A percentile compares a stretch with the other conserved stretches of the same genome.
Evolutionary conservation across 257 asterid genomes (phyloP).

Genomic region (Salvia miltiorrhiza): DNA sequence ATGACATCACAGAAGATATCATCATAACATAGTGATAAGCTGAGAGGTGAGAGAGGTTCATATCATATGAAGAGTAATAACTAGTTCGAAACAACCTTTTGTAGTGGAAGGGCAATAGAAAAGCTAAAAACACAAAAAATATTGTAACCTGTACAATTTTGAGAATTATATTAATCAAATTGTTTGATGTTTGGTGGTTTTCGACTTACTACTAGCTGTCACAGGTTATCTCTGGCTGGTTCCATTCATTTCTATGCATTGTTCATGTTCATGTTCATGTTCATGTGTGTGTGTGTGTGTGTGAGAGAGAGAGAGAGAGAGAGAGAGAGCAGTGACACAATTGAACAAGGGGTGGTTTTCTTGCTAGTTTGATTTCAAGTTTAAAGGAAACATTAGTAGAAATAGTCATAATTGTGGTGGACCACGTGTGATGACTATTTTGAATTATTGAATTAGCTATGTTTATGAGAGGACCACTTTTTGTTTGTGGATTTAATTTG

Average conservation of each 20-base stretch:
- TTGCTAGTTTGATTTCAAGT: not conserved
- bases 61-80: slow-evolving; percentile 25
- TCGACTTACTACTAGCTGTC: not conserved
- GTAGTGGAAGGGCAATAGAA: slow-evolving; percentile 18
- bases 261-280: not conserved
- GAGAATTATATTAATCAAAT: slow-evolving; percentile 11
- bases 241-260: not conserved
- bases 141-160: slow-evolving; percentile 26
- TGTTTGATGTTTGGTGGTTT: slow-evolving; percentile 4
- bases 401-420: slow-evolving; percentile 24
- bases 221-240: not conserved
- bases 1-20: slow-evolving; percentile 25
- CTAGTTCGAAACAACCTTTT: slow-evolving; percentile 17
- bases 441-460: slow-evolving; percentile 30
- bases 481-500: not conserved
- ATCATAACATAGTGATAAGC: slow-evolving; percentile 36
- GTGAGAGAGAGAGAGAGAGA: not conserved
- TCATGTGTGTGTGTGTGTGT: not conserved
- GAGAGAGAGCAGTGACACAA: not conserved
- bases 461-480: slow-evolving; percentile 24
- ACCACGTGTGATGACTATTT: slow-evolving; percentile 30
- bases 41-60: slow-evolving; percentile 28
- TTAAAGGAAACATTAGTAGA: slow-evolving; percentile 10
- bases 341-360: not conserved
- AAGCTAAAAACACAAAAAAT: slow-evolving; percentile 8